Evolutionary conservation across 306 rosid species (phyloP), one percentile per base, ranked within the genome.

Genomic region (Cicer cuneatum): DNA sequence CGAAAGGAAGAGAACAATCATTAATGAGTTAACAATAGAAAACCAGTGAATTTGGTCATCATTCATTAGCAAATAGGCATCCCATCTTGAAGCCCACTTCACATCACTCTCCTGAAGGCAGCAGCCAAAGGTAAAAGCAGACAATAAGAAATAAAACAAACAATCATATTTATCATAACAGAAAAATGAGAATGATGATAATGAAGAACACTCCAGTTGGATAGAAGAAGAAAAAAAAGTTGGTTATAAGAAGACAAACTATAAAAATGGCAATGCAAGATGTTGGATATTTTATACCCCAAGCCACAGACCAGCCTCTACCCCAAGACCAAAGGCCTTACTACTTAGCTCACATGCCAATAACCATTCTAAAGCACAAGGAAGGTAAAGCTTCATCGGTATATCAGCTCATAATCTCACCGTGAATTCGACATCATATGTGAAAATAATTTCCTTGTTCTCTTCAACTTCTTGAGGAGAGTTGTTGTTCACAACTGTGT

Each of bases 21-120:
- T 93, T 84, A 93, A 87, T 7, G 97, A 94, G 81, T 94, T 92
- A 48, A 94, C 96, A 60, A 94, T 94, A 33, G 97, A 92, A 81
- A 94, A 94, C 96, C 99, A 92, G 82, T 91, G 99, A 73, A 94
- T 94, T 81, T 92, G 99, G 71, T 94, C 97, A 15, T 92, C 99
- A 35, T 84, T 92, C 99, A 94, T 94, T 40, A 94, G 81, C 74
- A 91, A 89, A 90, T 93, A 91, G 66, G 98, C 92, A 88, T 93
- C 98, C 98, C 98, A 93, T 82, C 98, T 83, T 71, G 97, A 93
- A 63, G 98, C 98, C 98, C 98, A 93, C 90, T 93, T 93, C 83
- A 93, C 98, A 14, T 88, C 89, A 84, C 97, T 94, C 80, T 83
- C 92, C 98, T 94, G 82, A 66, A 77, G 54, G 48, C 71, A 73